Evolutionary conservation across 306 rosid genomes (phyloP), one percentile per base, ranked within the genome.

Genomic region (Quercus alba): DNA sequence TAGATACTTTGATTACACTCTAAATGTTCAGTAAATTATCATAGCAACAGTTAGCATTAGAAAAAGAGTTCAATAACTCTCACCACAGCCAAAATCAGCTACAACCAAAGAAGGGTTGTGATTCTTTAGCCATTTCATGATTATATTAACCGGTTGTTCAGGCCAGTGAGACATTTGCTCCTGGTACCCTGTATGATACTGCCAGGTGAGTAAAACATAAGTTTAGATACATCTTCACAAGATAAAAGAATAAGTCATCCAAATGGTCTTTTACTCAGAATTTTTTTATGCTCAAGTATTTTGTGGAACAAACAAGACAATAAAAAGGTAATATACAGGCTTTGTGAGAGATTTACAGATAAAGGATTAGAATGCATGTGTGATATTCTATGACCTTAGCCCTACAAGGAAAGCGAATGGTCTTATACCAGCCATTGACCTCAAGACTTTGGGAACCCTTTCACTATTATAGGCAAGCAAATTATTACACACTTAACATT

Each of bases 1-100:
- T 28, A 23, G n/a, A 68, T 57, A 56, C 5, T 33, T 33, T 63
- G 14, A 59, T 52, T 55, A 64, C 19, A 75, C 46, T 21, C 18
- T 35, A 19, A 33, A 74, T 25, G 6, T 4, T 6, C 52, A 61
- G 15, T 25, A 30, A 8, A 21, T 26, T 59, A 46, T 11, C 63
- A 77, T 38, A 7, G 62, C 23, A 76, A 33, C 0, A 52, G 41
- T 26, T 56, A 38, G 18, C 13, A 19, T 5, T n/a, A 58, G 21
- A 66, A 64, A 5, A 33, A 64, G 46, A 70, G 71, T 58, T 59
- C 18, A 71, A 15, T 10, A 55, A 33, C 57, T 72, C 97, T 91
- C 82, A 92, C 99, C 99, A 49, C 98, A 95, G 73, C 99, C 99
- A 86, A 95, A 95, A 89, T 95, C 98, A 80, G 99, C 98, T 52